A percentile compares a stretch with the other conserved stretches of the same genome.
Evolutionary conservation across 2,329 filamentous ascomycete genomes (phyloP).

Genomic region (Aspergillus versicolor): DNA sequence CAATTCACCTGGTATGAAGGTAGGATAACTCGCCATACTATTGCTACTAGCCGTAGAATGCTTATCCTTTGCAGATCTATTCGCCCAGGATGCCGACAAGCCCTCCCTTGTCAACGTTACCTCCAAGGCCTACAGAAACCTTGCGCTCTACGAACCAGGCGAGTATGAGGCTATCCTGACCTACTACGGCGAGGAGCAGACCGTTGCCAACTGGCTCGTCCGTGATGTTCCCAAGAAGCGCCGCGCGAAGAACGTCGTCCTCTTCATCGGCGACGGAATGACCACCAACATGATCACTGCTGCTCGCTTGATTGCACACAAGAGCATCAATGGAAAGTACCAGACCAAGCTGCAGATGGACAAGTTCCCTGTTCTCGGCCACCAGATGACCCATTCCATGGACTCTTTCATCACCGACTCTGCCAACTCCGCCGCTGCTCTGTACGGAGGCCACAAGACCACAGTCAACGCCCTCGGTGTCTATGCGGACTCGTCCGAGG

Average conservation of each 20-base stretch:
- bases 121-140: slow-evolving; percentile 72
- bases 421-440: slow-evolving; percentile 77
- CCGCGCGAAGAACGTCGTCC: slow-evolving; percentile 79
- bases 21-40: slow-evolving; percentile 24
- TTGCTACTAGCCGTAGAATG: neutral
- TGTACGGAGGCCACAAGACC: slow-evolving; percentile 82
- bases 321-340: slow-evolving; percentile 81
- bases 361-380: slow-evolving; percentile 79
- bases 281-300: slow-evolving; percentile 56
- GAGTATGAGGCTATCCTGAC: slow-evolving; percentile 73
- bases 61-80: slow-evolving; percentile 57
- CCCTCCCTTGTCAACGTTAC: slow-evolving; percentile 77
- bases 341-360: slow-evolving; percentile 74
- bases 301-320: slow-evolving; percentile 76
- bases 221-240: slow-evolving; percentile 67
- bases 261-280: slow-evolving; percentile 75
- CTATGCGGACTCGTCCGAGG: slow-evolving; percentile 73
- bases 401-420: slow-evolving; percentile 84
- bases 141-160: slow-evolving; percentile 75
- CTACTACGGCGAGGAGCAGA: slow-evolving; percentile 72
- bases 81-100: slow-evolving; percentile 68
- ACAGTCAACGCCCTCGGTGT: slow-evolving; percentile 80
- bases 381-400: slow-evolving; percentile 86
- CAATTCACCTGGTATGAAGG: slow-evolving; percentile 80
- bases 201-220: slow-evolving; percentile 74